Percentiles rank a stretch among this genome's conserved stretches.
Evolutionary conservation across 2,329 filamentous ascomycete genomes (phyloP).

Genomic region (Ciborinia camelliae): DNA sequence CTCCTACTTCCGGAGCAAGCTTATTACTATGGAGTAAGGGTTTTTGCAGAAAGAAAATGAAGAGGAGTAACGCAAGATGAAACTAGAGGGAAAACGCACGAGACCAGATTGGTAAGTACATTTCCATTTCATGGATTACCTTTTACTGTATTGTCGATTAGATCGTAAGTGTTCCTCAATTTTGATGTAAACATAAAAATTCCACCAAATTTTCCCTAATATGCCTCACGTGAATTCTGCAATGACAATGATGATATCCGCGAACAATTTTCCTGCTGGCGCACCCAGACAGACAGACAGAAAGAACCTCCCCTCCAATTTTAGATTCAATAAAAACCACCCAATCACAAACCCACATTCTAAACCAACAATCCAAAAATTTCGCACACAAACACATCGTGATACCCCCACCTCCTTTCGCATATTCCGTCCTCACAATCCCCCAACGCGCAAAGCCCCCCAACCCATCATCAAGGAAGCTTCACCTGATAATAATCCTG

Average conservation of each 20-base stretch:
- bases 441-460: too few relatives aligned
- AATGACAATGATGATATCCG: background rate
- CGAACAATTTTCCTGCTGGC: too few relatives aligned
- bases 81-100: background rate
- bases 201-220: background rate
- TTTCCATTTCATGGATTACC: background rate
- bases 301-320: too few relatives aligned
- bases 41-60: background rate
- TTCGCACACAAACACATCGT: too few relatives aligned
- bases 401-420: too few relatives aligned
- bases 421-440: too few relatives aligned
- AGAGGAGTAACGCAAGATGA: background rate
- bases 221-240: background rate
- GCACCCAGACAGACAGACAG: too few relatives aligned
- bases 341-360: too few relatives aligned
- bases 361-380: too few relatives aligned
- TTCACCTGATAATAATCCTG: background rate
- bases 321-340: background rate
- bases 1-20: background rate
- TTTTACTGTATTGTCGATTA: background rate
- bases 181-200: too few relatives aligned
- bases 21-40: background rate
- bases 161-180: background rate
- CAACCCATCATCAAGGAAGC: background rate
- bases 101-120: background rate